Base-by-base conservation (phyloP, 495 filamentous ascomycete genomes). In the Acidomyces sp. region DNA sequence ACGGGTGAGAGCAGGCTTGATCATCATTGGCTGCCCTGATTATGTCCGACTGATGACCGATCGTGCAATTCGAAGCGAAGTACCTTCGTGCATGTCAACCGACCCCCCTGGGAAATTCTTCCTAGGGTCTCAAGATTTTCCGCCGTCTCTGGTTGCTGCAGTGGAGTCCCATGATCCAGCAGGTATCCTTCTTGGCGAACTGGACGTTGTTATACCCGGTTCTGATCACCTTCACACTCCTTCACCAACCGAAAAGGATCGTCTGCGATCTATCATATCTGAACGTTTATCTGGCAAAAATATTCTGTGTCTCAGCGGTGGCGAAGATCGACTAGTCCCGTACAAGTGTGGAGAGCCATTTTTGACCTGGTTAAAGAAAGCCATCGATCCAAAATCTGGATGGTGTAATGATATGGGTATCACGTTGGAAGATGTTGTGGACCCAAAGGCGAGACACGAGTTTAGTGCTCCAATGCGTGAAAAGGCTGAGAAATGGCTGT, bases 21-120 rank as follows among this genome's bases (percentile, higher is more conserved):
- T 82, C 18, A 69, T 94, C 24, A 81, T 97, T 37, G 90, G 88
- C 12, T 93, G 85, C 57, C 84, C 88, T 0, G 88, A 97, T 61
- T 93, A 79, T 53, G 70, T 77, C 45, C 64, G 79, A 57, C 62
- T 94, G 17, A 77, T 93, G 71, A 65, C 65, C 13, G 77, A 90
- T 52, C 82, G 86, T 4, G 86, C 86, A 1, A 62, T 72, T 17
- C 62, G 79, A 30, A 86, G 83, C 0, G 84, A 80, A 50, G 62
- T 82, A 10, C 53, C 69, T 5, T 73, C 76, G 0, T 39, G 42
- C n/a, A 30, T 46, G 35, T 84, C 68, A 62, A 72, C 68, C 26
- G 54, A 64, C 13, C 68, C 68, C 0, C 67, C 68, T 4, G 84
- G 82, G 2, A 63, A 65, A 0, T 54, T 67, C 2, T 87, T 94